Conservation (phyloP, 2,329 filamentous ascomycete genomes). For the Ophiostoma tasmaniense region DNA sequence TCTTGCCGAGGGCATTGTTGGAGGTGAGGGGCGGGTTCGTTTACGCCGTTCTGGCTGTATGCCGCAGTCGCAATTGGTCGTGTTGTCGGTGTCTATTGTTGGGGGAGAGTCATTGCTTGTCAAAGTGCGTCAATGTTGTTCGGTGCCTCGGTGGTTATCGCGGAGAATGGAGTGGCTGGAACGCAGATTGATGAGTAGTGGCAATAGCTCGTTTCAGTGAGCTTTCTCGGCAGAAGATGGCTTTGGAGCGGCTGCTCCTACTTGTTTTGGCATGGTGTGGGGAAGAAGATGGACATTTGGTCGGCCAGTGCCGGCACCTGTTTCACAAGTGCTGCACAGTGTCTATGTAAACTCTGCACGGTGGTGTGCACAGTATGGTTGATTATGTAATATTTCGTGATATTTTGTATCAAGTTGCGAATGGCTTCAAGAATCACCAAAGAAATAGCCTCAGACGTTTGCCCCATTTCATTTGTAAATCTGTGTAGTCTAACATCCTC, state of each 20-base stretch:
- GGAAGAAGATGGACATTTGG: conserved; percentile 4
- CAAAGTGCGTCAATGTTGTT: background rate
- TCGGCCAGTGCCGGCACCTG: conserved; percentile 15
- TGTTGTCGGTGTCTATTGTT: background rate
- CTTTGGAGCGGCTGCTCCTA: conserved; percentile 8
- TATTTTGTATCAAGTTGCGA: too few species aligned
- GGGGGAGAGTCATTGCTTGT: background rate
- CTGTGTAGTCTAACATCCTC: too few species aligned
- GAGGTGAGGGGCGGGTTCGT: background rate
- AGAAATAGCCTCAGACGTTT: too few species aligned
- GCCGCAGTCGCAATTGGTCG: background rate
- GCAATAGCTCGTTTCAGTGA: background rate
- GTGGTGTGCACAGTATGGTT: background rate
- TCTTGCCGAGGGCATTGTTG: conserved; percentile 14
- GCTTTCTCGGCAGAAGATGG: background rate
- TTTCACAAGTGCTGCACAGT: conserved; percentile 7
- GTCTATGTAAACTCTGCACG: background rate
- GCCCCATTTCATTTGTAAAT: too few species aligned
- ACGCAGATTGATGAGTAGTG: background rate
- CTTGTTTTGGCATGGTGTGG: conserved; percentile 8
- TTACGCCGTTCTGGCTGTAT: background rate
- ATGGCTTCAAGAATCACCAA: too few species aligned
- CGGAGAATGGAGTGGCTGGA: background rate
- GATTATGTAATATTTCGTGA: background rate
- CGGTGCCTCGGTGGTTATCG: background rate